Percentiles rank a stretch among this genome's conserved stretches.
phyloP scores from a whole-genome alignment of 257 asterid genomes.

The Gentiana dahurica region DNA sequence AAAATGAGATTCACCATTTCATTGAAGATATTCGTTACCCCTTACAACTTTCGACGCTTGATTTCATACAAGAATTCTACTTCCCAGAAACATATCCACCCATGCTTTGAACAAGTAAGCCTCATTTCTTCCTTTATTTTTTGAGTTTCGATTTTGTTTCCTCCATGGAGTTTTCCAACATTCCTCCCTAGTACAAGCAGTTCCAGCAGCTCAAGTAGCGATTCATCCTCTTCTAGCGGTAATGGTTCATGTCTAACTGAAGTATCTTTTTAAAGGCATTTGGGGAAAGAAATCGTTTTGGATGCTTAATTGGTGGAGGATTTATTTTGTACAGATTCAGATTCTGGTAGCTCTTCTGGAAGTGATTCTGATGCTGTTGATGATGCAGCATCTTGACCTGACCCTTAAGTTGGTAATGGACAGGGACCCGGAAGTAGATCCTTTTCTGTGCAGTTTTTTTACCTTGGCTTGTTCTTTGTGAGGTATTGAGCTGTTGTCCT shows the following conservation, averaged over 20 bases:
- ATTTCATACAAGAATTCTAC: too few species aligned
- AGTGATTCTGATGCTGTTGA: slow-evolving; percentile 94
- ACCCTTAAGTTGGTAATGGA: slow-evolving; percentile 9
- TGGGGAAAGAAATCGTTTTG: slow-evolving; percentile 3
- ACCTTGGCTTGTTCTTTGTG: neutral
- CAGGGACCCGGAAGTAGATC: slow-evolving; percentile 1
- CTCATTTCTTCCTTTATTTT: too few species aligned
- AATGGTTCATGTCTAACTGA: slow-evolving; percentile 50
- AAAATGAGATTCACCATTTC: too few species aligned
- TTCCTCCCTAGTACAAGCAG: slow-evolving; percentile 54
- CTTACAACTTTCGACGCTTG: too few species aligned
- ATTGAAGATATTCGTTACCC: too few species aligned
- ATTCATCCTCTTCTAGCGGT: slow-evolving; percentile 96
- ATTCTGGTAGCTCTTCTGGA: slow-evolving; percentile 96
- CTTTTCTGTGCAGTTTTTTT: neutral
- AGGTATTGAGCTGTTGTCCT: slow-evolving; percentile 6
- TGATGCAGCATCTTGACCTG: slow-evolving; percentile 49
- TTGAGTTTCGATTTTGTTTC: too few species aligned
- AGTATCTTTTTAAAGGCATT: slow-evolving; percentile 10
- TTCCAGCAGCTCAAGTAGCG: slow-evolving; percentile 94
- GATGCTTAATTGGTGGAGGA: slow-evolving; percentile 31
- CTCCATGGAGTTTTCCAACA: too few species aligned
- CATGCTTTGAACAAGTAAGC: too few species aligned
- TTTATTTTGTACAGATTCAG: slow-evolving; percentile 74
- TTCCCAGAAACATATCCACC: too few species aligned